Evolutionary conservation across 2,329 filamentous ascomycete genomes (phyloP).

Genomic region (Fusarium haematococcum): DNA sequence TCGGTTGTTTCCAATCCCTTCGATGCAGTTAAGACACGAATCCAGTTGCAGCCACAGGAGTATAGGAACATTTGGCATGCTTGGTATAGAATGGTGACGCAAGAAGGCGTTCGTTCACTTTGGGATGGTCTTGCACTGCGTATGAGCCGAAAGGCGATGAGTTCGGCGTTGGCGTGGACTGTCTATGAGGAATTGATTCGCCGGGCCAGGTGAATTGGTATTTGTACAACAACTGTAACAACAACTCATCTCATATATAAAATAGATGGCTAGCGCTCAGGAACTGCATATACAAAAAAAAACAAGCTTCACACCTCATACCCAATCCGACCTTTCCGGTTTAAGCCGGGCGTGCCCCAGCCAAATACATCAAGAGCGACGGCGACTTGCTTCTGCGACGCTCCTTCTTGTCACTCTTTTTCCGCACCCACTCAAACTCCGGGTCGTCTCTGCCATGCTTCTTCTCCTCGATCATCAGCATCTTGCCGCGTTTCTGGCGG

Average conservation of each 20-base stretch:
- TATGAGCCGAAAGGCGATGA: constrained; percentile 91
- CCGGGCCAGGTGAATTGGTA: constrained; percentile 51
- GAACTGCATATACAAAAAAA: constrained; percentile 7
- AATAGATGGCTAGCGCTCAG: constrained; percentile 17
- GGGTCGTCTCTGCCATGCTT: constrained; percentile 56
- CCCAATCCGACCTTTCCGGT: not conserved
- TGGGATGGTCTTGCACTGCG: constrained; percentile 88
- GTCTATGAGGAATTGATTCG: constrained; percentile 94
- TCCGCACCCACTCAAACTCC: constrained; percentile 68
- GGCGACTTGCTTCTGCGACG: constrained; percentile 70
- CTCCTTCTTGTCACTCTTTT: constrained; percentile 61
- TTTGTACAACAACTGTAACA: constrained; percentile 41
- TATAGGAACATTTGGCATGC: constrained; percentile 89
- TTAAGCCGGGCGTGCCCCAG: constrained; percentile 61
- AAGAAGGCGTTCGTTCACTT: constrained; percentile 84
- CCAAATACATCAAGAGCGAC: constrained; percentile 67
- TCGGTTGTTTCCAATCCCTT: constrained; percentile 96
- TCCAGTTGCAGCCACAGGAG: constrained; percentile 86
- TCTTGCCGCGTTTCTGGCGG: constrained; percentile 65
- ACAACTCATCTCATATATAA: constrained; percentile 34
- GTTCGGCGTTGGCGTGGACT: constrained; percentile 96
- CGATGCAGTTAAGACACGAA: constrained; percentile 93
- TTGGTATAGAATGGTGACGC: constrained; percentile 78
- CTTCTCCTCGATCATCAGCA: constrained; percentile 62
- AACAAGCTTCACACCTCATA: constrained; percentile 6